Evolutionary conservation across 176 grass and related monocot genomes (phyloP), one percentile per base, ranked within the genome.

Genomic region (Zea luxurians): DNA sequence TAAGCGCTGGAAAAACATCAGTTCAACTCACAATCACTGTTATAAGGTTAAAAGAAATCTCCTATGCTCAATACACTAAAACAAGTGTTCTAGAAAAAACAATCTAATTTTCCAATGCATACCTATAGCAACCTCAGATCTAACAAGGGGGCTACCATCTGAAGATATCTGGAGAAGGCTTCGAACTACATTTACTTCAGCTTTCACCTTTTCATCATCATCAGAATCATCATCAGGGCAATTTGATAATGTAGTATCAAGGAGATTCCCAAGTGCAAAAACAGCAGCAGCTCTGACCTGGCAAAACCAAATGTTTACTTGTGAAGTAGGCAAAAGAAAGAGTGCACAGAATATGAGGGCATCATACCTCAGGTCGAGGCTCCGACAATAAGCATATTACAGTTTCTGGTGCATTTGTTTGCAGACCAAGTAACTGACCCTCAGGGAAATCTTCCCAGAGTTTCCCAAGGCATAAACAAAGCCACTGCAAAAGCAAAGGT

Each of bases 361-460:
- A 77, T 10, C n/a, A 49, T 87, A 99, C 96, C 92, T 99, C 96
- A 79, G 96, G 90, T 76, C 95, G 96, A 81, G 96, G 85, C 78
- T 91, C 96, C 4, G 71, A 85, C 50, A 99, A 78, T 68, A 99
- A 82, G 67, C 76, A 74, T 13, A 50, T 57, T 66, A 99, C 38
- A 74, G 86, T 90, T 54, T 85, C 83, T 72, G 78, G 81, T 46
- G 89, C 83, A 68, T 90, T 85, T 61, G 85, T 79, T 64, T 90
- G 92, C 17, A 92, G 66, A 78, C 90, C 86, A 55, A 92, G 72
- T 69, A 92, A 58, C 72, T 91, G 96, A 47, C 86, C 88, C 70
- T 99, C 90, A n/a, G 88, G 88, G 61, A 89, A 99, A 88, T 99
- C 96, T 81, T 99, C 96, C 96, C 96, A 99, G 11, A 99, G 83